These are phyloP conservation scores for Ceratobasidium sp. DNA, from an alignment of 1,284 basidiomycete genomes.

Conservation along the genomic window DNA sequence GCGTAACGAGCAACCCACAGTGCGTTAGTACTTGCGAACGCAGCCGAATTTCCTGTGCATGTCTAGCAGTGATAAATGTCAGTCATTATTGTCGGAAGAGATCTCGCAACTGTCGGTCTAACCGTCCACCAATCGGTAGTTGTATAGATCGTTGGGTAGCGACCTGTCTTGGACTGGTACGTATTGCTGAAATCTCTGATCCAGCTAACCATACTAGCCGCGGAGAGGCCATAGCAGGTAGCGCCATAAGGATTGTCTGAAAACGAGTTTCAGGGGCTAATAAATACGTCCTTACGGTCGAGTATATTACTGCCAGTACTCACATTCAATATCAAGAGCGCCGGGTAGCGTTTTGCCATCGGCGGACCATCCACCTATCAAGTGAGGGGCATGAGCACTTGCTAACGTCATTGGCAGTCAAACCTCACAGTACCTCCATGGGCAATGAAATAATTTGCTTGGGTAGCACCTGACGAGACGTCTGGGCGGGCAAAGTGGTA, in stretches of 20 bases:
- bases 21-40: constrained; percentile 59
- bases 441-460: constrained; percentile 65
- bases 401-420: neutral
- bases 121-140: constrained; percentile 69
- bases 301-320: neutral
- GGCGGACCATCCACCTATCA: constrained; percentile 59
- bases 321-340: constrained; percentile 69
- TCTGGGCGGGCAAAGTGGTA: constrained; percentile 69
- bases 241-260: constrained; percentile 41
- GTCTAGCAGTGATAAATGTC: constrained; percentile 42
- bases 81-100: neutral
- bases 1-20: constrained; percentile 66
- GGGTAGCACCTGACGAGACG: constrained; percentile 58
- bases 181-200: constrained; percentile 66
- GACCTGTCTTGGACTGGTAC: constrained; percentile 59
- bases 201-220: constrained; percentile 66
- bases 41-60: constrained; percentile 64
- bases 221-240: constrained; percentile 62
- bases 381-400: no score
- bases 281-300: neutral
- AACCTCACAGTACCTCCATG: constrained; percentile 57
- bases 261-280: neutral
- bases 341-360: constrained; percentile 70
- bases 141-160: constrained; percentile 62
- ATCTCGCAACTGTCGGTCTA: neutral